Percentiles rank a stretch among this genome's conserved stretches.
These are phyloP conservation scores for Lenzites betulinus DNA, from an alignment of 768 basidiomycete genomes.

Conservation along the genomic window DNA sequence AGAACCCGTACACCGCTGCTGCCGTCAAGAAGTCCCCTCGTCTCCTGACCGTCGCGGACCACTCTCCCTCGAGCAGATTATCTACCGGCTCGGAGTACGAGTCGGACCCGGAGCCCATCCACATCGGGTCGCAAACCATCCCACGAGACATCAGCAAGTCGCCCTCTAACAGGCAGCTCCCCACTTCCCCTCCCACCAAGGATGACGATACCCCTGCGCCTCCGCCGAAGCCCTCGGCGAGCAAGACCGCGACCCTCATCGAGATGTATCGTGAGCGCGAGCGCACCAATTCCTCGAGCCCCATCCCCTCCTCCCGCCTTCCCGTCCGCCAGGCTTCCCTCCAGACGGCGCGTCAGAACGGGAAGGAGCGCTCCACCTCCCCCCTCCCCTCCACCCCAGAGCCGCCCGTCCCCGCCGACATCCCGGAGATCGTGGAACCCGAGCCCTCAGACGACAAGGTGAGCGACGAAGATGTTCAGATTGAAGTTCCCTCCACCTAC, in stretches of 20 bases:
- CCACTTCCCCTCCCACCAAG: background rate
- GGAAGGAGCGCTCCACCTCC: conserved; percentile 34
- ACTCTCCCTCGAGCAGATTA: background rate
- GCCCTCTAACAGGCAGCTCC: background rate
- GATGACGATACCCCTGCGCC: conserved; percentile 3
- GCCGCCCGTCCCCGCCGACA: conserved; percentile 21
- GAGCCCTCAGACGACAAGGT: conserved; percentile 22
- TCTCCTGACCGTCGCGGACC: background rate
- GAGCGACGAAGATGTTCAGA: conserved; percentile 22
- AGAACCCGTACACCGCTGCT: conserved; percentile 13
- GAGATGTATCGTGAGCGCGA: conserved; percentile 85
- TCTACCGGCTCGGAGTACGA: conserved; percentile 19
- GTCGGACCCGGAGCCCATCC: conserved; percentile 15
- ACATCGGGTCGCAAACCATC: conserved; percentile 12
- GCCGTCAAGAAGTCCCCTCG: conserved; percentile 2
- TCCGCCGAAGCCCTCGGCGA: conserved; percentile 34
- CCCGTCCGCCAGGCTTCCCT: conserved; percentile 37
- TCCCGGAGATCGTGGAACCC: conserved; percentile 19
- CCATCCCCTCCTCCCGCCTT: conserved; percentile 34
- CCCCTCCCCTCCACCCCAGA: conserved; percentile 37
- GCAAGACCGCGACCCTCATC: conserved; percentile 77
- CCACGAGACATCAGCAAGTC: conserved; percentile 14
- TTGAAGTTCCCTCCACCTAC: conserved; percentile 49
- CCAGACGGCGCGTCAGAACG: conserved; percentile 20
- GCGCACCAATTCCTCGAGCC: conserved; percentile 32